These are phyloP conservation scores for Leavenworthia alabamica DNA, from an alignment of 345 rosid species.

Conservation along the genomic window DNA sequence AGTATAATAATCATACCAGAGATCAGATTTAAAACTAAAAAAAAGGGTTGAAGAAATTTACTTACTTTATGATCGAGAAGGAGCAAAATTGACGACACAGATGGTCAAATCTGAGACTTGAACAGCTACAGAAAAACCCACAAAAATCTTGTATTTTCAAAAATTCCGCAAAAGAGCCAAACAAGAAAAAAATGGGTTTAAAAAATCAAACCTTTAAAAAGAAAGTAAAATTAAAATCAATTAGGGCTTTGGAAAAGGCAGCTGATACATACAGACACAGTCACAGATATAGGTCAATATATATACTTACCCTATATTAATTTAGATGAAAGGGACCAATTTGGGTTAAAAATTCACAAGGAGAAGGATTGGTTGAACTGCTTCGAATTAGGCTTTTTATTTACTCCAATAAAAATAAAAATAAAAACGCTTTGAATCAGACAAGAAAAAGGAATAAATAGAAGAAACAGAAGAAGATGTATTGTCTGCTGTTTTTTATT, in stretches of 20 bases:
- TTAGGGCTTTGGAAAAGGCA: constrained; percentile 16
- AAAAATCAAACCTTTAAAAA: constrained; percentile 25
- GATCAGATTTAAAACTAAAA: constrained; percentile 16
- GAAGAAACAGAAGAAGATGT: constrained; percentile 27
- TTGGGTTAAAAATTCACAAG: constrained; percentile 31
- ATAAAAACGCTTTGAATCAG: constrained; percentile 33
- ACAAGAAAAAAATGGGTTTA: constrained; percentile 14
- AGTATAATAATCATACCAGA: background rate
- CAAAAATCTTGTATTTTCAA: too few species aligned
- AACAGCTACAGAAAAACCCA: constrained; percentile 21
- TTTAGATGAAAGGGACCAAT: constrained; percentile 21
- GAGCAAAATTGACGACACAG: constrained; percentile 14
- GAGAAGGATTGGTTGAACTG: constrained; percentile 22
- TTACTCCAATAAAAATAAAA: too few species aligned
- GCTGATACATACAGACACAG: too few species aligned
- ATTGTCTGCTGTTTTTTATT: constrained; percentile 17
- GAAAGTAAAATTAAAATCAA: background rate
- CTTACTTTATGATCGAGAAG: constrained; percentile 33
- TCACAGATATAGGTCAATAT: background rate
- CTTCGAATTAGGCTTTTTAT: constrained; percentile 2
- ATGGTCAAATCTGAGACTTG: constrained; percentile 26
- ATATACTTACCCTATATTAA: too few species aligned
- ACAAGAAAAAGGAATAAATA: constrained; percentile 32
- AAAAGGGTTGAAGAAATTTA: background rate
- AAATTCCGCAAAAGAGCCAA: too few species aligned